Evolutionary conservation across 106 monocot species (phyloP), one percentile per base, ranked within the genome.

Genomic region (Dendrobium chrysotoxum): DNA sequence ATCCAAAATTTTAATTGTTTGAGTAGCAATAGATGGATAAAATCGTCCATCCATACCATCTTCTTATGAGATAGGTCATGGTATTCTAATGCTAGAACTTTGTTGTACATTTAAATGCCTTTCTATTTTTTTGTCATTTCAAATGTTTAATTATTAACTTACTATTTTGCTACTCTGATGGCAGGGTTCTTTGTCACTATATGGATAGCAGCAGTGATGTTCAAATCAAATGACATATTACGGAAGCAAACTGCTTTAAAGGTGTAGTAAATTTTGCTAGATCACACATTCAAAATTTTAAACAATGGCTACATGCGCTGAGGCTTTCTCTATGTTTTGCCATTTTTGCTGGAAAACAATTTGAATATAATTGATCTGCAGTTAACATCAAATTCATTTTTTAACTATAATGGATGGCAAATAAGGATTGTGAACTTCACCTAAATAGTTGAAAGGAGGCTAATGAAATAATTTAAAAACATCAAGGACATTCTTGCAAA

Each of bases 171-270:
- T n/a, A n/a, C n/a, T 26, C 40, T 13, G 25, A 26, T 80, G 79
- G 28, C 89, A 98, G 97, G 97, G 67, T 98, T 98, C 81, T 92
- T 98, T 77, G 91, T 89, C 23, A 92, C 97, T 66, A 98, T 98
- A 67, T 98, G 97, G 92, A 92, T 95, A 87, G 92, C 94, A 66
- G 94, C 91, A 1, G 94, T 98, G 79, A 91, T 98, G 97, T 98
- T 98, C 80, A 94, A 98, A 84, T 95, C 97, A 53, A 98, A 98
- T 84, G 97, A 94, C 82, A 91, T 95, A 54, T 76, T 98, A 79
- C 64, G 92, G 75, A 98, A 95, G 79, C 97, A 98, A 64, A 98
- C 94, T 80, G 94, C 97, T 80, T 76, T 98, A 45, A 98, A 98
- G 97, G 97, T 97, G 75, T 66, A 53, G 7, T 68, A 54, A 77